phyloP scores from a whole-genome alignment of 805 yeast genomes.

The Ogataea methanolica region DNA sequence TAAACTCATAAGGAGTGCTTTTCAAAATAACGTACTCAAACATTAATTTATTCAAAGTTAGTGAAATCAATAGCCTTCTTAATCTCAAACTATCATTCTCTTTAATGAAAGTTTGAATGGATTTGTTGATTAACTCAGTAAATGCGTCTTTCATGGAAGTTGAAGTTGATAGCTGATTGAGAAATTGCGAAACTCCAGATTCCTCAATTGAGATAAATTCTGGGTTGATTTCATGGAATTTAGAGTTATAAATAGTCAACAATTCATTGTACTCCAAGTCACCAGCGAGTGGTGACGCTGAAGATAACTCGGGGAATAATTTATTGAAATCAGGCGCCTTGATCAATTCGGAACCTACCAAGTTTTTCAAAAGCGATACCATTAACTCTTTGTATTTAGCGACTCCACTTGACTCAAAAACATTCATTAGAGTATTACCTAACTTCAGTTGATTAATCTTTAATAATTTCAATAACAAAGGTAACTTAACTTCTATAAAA shows the following conservation, averaged over 20 bases:
- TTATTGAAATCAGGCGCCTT: constrained; percentile 11
- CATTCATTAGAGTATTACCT: constrained; percentile 16
- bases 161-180: constrained; percentile 42
- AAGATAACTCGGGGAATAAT: constrained; percentile 3
- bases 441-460: constrained; percentile 29
- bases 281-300: not conserved
- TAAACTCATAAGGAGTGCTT: constrained; percentile 37
- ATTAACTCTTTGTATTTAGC: constrained; percentile 11
- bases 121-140: constrained; percentile 31
- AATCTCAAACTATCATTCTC: constrained; percentile 39
- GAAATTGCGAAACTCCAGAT: constrained; percentile 47
- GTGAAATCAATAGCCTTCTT: constrained; percentile 47
- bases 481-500: constrained; percentile 24
- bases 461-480: constrained; percentile 20
- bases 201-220: constrained; percentile 48
- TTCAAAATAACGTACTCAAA: constrained; percentile 42
- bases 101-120: constrained; percentile 33
- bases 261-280: constrained; percentile 10
- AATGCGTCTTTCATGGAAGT: constrained; percentile 39
- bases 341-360: constrained; percentile 20
- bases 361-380: constrained; percentile 12
- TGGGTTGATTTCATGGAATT: constrained; percentile 35
- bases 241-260: constrained; percentile 14
- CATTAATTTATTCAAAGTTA: constrained; percentile 39
- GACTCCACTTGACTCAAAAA: constrained; percentile 15